A percentile compares a stretch with the other conserved stretches of the same genome.
Conservation (phyloP, 1,139 yeast genomes). For the Kodamaea derodonti region DNA sequence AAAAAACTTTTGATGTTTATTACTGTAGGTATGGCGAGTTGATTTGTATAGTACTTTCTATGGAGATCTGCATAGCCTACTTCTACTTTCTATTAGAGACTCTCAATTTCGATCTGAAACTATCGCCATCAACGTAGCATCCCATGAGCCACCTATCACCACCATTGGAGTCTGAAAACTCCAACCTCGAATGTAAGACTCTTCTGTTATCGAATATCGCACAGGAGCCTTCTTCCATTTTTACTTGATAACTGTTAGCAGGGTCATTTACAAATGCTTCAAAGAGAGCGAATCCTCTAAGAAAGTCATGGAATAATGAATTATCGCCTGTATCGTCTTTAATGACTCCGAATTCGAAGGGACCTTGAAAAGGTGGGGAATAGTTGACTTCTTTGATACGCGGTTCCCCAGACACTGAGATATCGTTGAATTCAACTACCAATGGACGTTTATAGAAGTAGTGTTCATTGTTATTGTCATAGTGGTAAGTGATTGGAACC, state of each 20-base stretch:
- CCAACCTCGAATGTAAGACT: slow-evolving; percentile 64
- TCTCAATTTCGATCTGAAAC: slow-evolving; percentile 63
- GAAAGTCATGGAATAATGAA: slow-evolving; percentile 45
- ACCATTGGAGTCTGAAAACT: slow-evolving; percentile 52
- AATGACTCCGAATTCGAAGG: slow-evolving; percentile 56
- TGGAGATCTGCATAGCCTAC: too few relatives aligned
- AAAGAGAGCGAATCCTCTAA: slow-evolving; percentile 57
- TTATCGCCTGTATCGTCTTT: slow-evolving; percentile 25
- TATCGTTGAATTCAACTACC: slow-evolving; percentile 52
- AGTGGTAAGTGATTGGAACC: slow-evolving; percentile 70
- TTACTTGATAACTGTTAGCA: slow-evolving; percentile 52
- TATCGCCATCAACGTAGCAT: slow-evolving; percentile 70
- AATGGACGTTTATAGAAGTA: slow-evolving; percentile 66
- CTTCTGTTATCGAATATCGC: slow-evolving; percentile 74
- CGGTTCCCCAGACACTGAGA: slow-evolving; percentile 21
- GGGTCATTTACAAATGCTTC: slow-evolving; percentile 58
- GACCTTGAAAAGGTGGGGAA: slow-evolving; percentile 86
- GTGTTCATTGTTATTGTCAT: slow-evolving; percentile 59
- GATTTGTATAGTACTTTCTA: not conserved
- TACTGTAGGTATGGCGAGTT: too few relatives aligned
- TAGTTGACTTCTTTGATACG: slow-evolving; percentile 60
- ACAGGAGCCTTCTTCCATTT: slow-evolving; percentile 60
- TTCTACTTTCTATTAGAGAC: slow-evolving; percentile 10
- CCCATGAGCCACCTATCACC: slow-evolving; percentile 74
- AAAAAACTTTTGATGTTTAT: not conserved